Evolutionary conservation across 2,329 filamentous ascomycete species (phyloP), one percentile per base, ranked within the genome.

Genomic region (Didymella keratinophila): DNA sequence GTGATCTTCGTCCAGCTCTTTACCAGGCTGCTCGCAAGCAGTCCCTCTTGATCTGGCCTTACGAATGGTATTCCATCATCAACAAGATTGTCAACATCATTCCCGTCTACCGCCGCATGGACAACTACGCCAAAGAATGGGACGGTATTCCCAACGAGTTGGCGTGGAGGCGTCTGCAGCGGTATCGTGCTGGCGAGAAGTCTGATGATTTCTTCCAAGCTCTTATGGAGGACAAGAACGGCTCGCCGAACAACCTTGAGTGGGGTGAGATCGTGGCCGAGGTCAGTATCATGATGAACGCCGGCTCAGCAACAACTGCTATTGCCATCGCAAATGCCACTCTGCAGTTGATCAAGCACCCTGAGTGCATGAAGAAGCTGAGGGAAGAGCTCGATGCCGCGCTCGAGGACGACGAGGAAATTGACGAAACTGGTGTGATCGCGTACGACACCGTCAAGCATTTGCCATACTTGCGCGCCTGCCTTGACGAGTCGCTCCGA

Each of bases 191-290:
- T 0, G 84, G 84, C 23, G 84, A 87, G 70, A 83, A 82, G 59
- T 77, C 87, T 0, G 81, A 84, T 43, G 85, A 87, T 64, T 87
- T 87, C 72, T 86, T 87, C 75, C 77, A 81, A 51, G 78, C 79
- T 0, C 69, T 87, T 5, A 84, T 87, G 82, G 81, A 82, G 45
- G 79, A 80, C 60, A 81, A 81, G 60, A 78, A 79, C 37, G 79
- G 80, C 0, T 69, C 71, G 8, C 69, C 78, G 0, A 76, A 81
- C 52, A 79, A 79, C 36, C 79, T 87, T 1, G 82, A 86, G 58
- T 84, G 79, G 79, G 84, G 85, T 23, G 85, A 88, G 69, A 82
- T 87, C 8, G 79, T 84, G 0, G 83, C 84, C 12, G 84, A 87
- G 64, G 76, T 84, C 23, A 78, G 70, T 43, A 84, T 81, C 67